Evolutionary conservation across 805 yeast species (phyloP).

Genomic region (Candida nanaspora): DNA sequence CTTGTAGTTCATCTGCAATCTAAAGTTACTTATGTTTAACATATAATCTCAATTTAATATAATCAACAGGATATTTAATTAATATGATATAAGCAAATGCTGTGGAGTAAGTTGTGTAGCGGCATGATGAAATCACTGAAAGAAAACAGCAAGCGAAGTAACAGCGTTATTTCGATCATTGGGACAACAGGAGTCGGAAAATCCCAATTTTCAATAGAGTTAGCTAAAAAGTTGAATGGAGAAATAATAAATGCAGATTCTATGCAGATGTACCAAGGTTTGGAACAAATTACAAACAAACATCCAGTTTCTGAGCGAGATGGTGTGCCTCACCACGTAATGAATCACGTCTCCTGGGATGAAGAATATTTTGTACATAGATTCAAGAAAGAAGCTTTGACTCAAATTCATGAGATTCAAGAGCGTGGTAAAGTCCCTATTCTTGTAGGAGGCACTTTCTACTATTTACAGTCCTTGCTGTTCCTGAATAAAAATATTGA

Average conservation of each 20-base stretch:
- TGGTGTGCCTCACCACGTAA: constrained; percentile 77
- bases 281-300: constrained; percentile 80
- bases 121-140: too few relatives aligned
- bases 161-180: constrained; percentile 23
- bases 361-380: constrained; percentile 77
- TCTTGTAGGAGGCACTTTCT: constrained; percentile 93
- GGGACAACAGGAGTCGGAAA: constrained; percentile 98
- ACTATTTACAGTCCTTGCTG: constrained; percentile 73
- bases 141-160: too few relatives aligned
- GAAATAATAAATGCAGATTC: constrained; percentile 95
- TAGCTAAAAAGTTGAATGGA: constrained; percentile 73
- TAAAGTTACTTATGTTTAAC: too few relatives aligned
- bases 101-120: too few relatives aligned
- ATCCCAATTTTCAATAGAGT: constrained; percentile 74
- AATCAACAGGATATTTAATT: too few relatives aligned
- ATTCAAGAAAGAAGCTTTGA: constrained; percentile 66
- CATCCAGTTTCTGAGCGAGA: constrained; percentile 76
- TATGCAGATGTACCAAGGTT: constrained; percentile 82
- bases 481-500: constrained; percentile 64
- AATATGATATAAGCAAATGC: too few relatives aligned
- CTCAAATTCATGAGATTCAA: constrained; percentile 58
- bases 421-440: constrained; percentile 70
- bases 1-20: too few relatives aligned
- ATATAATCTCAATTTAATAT: too few relatives aligned
- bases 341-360: constrained; percentile 77